Percentiles rank a stretch among this genome's conserved stretches.
phyloP scores from a whole-genome alignment of 176 grass and related monocot genomes.

The Microstegium vimineum region DNA sequence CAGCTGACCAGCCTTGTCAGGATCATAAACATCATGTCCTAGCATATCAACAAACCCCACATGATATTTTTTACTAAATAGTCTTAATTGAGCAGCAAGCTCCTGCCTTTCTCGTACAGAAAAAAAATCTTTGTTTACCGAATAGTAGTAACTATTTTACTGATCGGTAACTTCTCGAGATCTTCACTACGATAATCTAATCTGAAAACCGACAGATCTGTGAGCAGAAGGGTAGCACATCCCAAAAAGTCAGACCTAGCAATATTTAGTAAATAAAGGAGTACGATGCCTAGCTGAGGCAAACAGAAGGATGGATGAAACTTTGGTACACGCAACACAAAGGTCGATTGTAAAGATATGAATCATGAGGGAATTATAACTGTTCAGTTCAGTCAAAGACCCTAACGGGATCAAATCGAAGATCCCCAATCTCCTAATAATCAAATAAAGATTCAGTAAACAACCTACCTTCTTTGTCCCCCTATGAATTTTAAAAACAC shows the following conservation, averaged over 20 bases:
- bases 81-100: not conserved
- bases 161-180: not conserved
- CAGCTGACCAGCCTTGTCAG: not conserved
- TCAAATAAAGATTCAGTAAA: not conserved
- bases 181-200: not conserved
- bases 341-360: not conserved
- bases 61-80: not conserved
- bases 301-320: constrained; percentile 3
- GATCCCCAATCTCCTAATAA: not conserved
- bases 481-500: not conserved
- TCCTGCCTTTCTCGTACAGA: not conserved
- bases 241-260: not conserved
- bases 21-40: constrained; percentile 2
- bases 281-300: not conserved
- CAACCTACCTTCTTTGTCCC: not conserved
- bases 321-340: not conserved
- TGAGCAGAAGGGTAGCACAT: not conserved
- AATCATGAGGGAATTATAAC: not conserved
- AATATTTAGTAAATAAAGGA: not conserved
- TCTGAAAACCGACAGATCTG: constrained; percentile 4
- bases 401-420: constrained; percentile 1
- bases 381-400: not conserved
- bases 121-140: not conserved
- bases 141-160: not conserved
- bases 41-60: not conserved